Base-by-base conservation (phyloP, 371 early-diverging fungal species). In the Mortierella sp. region DNA sequence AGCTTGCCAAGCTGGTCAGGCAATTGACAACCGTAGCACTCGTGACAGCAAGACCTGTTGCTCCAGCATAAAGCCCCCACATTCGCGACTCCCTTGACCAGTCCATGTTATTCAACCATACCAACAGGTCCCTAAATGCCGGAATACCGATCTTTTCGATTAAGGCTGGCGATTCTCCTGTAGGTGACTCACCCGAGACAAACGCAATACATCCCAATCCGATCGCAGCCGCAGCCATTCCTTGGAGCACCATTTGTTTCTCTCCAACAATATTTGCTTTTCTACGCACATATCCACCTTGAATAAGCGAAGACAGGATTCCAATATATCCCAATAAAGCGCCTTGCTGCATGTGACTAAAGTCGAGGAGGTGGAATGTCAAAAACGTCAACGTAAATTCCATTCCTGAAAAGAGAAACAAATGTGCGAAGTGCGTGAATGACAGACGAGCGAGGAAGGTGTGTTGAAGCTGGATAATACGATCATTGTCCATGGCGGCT, bases 371-470 rank as follows among this genome's bases (percentile, higher is more conserved):
- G 80, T 97, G 96, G 82, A 91, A 93, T 0, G 97, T 96, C 78
- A 97, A 83, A 76, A 98, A 98, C 0, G 98, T 95, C 54, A 98
- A 83, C 0, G 98, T 98, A 82, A 96, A 98, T 81, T 98, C 98
- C 95, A 98, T 95, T 8, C 98, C 99, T 4, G 95, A 93, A 79
- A 97, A 98, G 41, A 95, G 72, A 72, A 98, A 95, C 47, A 96
- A 83, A 71, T 92, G 96, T 9, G 89, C 79, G 67, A 95, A 94
- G 72, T 96, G 96, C 39, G 94, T 80, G 41, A 80, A 62, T 19
- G 90, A 90, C 21, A 96, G 87, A 0, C 80, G 71, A 3, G 74
- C 30, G 16, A 91, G 66, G 48, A 82, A 82, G 2, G 70, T 41
- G 14, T 84, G 72, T n/a, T 83, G 82, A 6, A 64, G 41, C 0